These are phyloP conservation scores for Alternaria gaisen DNA, from an alignment of 2,329 filamentous ascomycete genomes.

Conservation along the genomic window DNA sequence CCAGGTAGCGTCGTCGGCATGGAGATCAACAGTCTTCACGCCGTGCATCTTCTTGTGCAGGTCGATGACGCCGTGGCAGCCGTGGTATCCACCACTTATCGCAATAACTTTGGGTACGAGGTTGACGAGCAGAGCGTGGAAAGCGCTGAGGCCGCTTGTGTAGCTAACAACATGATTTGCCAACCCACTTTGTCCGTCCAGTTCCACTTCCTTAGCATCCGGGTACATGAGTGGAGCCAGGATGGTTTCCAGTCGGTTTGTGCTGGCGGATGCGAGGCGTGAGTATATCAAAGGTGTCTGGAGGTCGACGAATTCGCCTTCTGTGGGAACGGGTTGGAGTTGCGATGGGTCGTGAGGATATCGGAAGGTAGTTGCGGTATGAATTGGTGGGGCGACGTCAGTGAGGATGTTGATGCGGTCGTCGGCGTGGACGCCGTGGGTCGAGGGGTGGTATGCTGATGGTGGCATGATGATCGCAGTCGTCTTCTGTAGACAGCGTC, in stretches of 20 bases:
- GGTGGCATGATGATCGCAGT: slow-evolving; percentile 7
- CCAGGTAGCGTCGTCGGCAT: slow-evolving; percentile 62
- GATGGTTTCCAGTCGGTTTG: slow-evolving; percentile 83
- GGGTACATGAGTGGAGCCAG: slow-evolving; percentile 76
- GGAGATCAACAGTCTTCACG: slow-evolving; percentile 74
- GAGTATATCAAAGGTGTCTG: slow-evolving; percentile 72
- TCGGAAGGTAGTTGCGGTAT: slow-evolving; percentile 90
- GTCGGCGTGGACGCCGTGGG: slow-evolving; percentile 82
- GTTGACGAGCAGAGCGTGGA: slow-evolving; percentile 86
- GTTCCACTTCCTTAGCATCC: slow-evolving; percentile 36
- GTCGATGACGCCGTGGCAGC: slow-evolving; percentile 84
- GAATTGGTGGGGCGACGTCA: slow-evolving; percentile 87
- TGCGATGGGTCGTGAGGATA: slow-evolving; percentile 76
- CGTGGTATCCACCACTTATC: slow-evolving; percentile 89
- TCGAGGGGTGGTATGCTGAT: slow-evolving; percentile 65
- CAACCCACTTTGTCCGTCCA: slow-evolving; percentile 21
- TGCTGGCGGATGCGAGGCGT: slow-evolving; percentile 78
- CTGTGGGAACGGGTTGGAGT: slow-evolving; percentile 60
- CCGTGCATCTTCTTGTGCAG: slow-evolving; percentile 79
- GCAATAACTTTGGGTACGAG: slow-evolving; percentile 84
- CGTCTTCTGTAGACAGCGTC: background rate
- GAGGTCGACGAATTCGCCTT: slow-evolving; percentile 53
- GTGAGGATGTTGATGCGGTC: slow-evolving; percentile 76
- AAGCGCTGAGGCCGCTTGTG: slow-evolving; percentile 83
- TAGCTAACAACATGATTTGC: slow-evolving; percentile 74